Conservation (phyloP, 1,284 basidiomycete genomes). For the Singerocomus rubriflavus region DNA sequence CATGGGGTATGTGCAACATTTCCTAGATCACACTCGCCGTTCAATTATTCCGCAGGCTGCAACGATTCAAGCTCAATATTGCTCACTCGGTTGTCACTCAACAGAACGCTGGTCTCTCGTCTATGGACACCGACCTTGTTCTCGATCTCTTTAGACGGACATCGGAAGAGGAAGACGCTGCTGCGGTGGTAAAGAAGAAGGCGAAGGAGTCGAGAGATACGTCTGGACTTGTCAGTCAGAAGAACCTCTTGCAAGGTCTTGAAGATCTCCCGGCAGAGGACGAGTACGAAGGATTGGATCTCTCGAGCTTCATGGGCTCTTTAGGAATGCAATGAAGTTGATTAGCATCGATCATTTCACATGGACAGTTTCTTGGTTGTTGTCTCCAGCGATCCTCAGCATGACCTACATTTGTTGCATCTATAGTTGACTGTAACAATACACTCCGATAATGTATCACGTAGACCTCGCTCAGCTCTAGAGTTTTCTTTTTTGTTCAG, state of each 20-base stretch:
- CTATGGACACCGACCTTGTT: conserved; percentile 98
- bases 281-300: conserved; percentile 83
- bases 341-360: conserved; percentile 15
- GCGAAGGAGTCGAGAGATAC: conserved; percentile 53
- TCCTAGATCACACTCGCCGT: conserved; percentile 9
- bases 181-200: conserved; percentile 53
- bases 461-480: conserved; percentile 25
- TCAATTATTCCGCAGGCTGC: conserved; percentile 55
- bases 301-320: conserved; percentile 83
- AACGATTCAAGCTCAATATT: conserved; percentile 99
- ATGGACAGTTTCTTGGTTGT: conserved; percentile 18
- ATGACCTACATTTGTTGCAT: conserved; percentile 35
- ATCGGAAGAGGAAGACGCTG: conserved; percentile 67
- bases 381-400: conserved; percentile 12
- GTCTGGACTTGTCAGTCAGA: conserved; percentile 58
- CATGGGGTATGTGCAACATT: conserved; percentile 77
- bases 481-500: conserved; percentile 9
- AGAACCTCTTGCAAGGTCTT: conserved; percentile 79
- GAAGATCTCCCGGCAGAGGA: conserved; percentile 89
- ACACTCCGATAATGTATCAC: conserved; percentile 34
- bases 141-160: conserved; percentile 91
- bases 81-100: conserved; percentile 97
- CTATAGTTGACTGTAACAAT: conserved; percentile 35
- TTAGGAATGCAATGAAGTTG: conserved; percentile 41
- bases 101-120: conserved; percentile 89